phyloP scores from a whole-genome alignment of 768 basidiomycete genomes.

The Calvatia gigantea region DNA sequence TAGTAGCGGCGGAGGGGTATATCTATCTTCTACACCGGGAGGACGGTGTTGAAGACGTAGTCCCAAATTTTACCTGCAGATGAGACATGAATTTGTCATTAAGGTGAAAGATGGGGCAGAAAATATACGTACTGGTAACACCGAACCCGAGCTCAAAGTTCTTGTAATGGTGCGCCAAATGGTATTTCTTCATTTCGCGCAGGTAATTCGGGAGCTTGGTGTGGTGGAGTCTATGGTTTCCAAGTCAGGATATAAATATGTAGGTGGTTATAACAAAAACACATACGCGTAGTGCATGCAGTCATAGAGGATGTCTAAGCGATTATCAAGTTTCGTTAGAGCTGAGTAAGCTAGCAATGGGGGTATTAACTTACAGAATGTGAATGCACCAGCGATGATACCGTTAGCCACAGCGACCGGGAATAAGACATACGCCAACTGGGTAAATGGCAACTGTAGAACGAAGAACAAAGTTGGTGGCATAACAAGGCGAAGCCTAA shows the following conservation, averaged over 20 bases:
- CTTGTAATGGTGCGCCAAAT: conserved; percentile 97
- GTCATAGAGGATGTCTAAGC: conserved; percentile 75
- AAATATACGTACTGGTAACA: conserved; percentile 70
- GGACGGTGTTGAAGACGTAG: conserved; percentile 80
- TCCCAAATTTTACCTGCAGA: conserved; percentile 88
- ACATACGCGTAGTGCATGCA: conserved; percentile 89
- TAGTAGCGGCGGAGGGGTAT: too few species aligned
- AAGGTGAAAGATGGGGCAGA: not conserved
- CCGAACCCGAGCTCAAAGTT: conserved; percentile 98
- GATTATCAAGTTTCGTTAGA: not conserved
- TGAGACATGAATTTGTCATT: not conserved
- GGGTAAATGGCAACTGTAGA: conserved; percentile 84
- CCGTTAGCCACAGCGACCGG: conserved; percentile 85
- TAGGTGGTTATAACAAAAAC: not conserved
- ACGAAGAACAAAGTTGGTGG: conserved; percentile 79
- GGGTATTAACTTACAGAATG: conserved; percentile 73
- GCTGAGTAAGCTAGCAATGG: too few species aligned
- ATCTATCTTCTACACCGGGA: conserved; percentile 60
- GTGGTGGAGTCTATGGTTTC: conserved; percentile 70
- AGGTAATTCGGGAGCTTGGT: conserved; percentile 83
- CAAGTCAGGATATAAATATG: conserved; percentile 12
- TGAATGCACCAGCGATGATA: conserved; percentile 80
- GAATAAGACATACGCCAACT: conserved; percentile 78
- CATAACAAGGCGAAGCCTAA: conserved; percentile 92
- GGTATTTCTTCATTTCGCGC: conserved; percentile 94